Evolutionary conservation across 768 basidiomycete genomes (phyloP), one percentile per base, ranked within the genome.

Genomic region (Holtermanniella nyarrowii): DNA sequence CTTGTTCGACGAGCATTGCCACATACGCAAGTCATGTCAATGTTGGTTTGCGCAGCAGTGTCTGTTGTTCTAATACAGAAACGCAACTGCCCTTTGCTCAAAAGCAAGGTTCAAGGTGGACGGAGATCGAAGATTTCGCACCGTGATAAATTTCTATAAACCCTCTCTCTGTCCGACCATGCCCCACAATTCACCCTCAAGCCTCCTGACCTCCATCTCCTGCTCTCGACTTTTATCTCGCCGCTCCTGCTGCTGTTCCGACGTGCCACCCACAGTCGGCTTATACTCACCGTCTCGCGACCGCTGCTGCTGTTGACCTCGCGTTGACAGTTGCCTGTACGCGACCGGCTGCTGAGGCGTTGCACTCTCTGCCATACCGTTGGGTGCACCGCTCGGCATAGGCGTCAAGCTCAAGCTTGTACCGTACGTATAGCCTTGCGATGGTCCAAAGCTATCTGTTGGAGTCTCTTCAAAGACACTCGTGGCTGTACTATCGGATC

Each of bases 381-480:
- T 7, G 31, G 10, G 31, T 37, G n/a, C n/a, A 7, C 16, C 31
- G 16, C 31, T 16, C 31, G 31, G 31, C 31, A 37, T 37, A 7
- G 31, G 31, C 31, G 31, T 37, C 31, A 37, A 16, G 16, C 31
- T 37, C 31, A 25, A 42, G 1, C 25, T 7, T 14, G 42, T 43
- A 10, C 31, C 26, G 22, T 47, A 18, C 25, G 27, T 21, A 5
- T 16, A 43, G 10, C 3, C 23, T 18, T 40, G 44, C 1, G 26
- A 12, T 3, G 31, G 31, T 37, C 31, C 49, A 22, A 24, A 21
- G 42, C 12, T 3, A 26, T 49, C 4, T 46, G 48, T 3, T 43
- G 48, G 23, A 24, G 16, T 23, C 55, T 58, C 46, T 27, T 26
- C 41, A 51, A 53, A 1, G 54, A 55, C 12, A 45, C 56, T 16